phyloP scores from a whole-genome alignment of 1,139 yeast species.

The Ashbya aceris region DNA sequence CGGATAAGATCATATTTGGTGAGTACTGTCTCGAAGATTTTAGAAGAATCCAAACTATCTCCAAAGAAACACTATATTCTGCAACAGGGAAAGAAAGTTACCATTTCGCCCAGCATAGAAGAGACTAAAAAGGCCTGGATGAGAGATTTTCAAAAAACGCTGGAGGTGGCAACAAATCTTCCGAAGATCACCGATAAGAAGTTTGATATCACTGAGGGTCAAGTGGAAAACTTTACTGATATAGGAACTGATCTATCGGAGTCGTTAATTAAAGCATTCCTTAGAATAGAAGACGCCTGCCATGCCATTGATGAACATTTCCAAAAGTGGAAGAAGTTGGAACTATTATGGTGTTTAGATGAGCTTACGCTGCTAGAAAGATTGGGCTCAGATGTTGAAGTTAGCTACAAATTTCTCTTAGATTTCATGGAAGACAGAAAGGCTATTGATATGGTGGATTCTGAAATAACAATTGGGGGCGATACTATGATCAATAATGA shows the following conservation, averaged over 20 bases:
- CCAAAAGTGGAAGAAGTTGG: conserved; percentile 3
- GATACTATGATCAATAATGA: conserved; percentile 1
- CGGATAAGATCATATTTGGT: background rate
- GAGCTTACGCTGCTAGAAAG: conserved; percentile 1
- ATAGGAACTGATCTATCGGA: conserved; percentile 1
- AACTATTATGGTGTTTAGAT: conserved; percentile 4
- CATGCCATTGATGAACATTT: background rate
- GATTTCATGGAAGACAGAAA: conserved; percentile 2
- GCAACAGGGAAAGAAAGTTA: conserved; percentile 1
- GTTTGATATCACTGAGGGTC: conserved; percentile 1
- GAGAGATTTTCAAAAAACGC: background rate
- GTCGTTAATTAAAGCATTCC: background rate
- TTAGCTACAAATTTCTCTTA: background rate
- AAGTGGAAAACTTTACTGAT: conserved; percentile 1
- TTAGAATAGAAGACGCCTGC: background rate
- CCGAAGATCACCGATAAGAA: conserved; percentile 1
- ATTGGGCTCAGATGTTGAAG: background rate
- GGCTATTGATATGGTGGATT: background rate
- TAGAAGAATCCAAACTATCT: conserved; percentile 1
- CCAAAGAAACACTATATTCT: conserved; percentile 1
- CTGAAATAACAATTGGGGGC: background rate
- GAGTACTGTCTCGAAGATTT: conserved; percentile 1
- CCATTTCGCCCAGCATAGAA: conserved; percentile 3
- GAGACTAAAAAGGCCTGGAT: conserved; percentile 4
- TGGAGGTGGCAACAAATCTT: background rate